These are phyloP conservation scores for Fistulifera pelliculosa DNA, from an alignment of 108 stramenopile genomes.

Conservation along the genomic window DNA sequence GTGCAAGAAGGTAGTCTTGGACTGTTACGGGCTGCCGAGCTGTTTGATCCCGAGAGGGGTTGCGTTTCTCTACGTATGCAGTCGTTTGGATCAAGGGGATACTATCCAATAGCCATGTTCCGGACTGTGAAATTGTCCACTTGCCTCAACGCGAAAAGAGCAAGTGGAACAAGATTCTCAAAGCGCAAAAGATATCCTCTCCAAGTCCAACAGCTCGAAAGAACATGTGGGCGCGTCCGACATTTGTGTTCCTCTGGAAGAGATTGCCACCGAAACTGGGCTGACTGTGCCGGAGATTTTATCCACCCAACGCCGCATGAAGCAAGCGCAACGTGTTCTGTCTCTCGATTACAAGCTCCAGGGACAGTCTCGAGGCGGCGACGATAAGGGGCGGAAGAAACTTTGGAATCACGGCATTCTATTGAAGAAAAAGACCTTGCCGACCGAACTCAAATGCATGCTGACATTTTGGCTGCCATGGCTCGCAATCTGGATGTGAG, in stretches of 20 bases:
- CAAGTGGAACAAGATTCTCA: constrained; percentile 58
- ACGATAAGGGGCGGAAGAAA: constrained; percentile 11
- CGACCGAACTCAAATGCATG: constrained; percentile 57
- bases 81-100: constrained; percentile 97
- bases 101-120: constrained; percentile 41
- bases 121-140: constrained; percentile 33
- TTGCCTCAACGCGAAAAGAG: constrained; percentile 58
- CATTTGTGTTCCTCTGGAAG: constrained; percentile 24
- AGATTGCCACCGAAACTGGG: constrained; percentile 35
- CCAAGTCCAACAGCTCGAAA: constrained; percentile 22
- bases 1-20: constrained; percentile 92
- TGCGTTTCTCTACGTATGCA: constrained; percentile 91
- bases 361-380: constrained; percentile 34
- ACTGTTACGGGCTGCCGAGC: constrained; percentile 82
- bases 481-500: constrained; percentile 47
- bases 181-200: constrained; percentile 14
- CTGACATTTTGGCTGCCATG: constrained; percentile 67
- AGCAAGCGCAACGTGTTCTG: constrained; percentile 45
- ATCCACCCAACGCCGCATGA: constrained; percentile 39
- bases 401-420: constrained; percentile 2
- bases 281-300: constrained; percentile 38
- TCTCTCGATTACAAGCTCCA: constrained; percentile 69
- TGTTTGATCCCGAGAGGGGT: constrained; percentile 86
- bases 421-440: constrained; percentile 48
- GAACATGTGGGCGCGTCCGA: constrained; percentile 16